These are phyloP conservation scores for Coemansia sp. DNA, from an alignment of 192 early-diverging fungal genomes.

Conservation along the genomic window DNA sequence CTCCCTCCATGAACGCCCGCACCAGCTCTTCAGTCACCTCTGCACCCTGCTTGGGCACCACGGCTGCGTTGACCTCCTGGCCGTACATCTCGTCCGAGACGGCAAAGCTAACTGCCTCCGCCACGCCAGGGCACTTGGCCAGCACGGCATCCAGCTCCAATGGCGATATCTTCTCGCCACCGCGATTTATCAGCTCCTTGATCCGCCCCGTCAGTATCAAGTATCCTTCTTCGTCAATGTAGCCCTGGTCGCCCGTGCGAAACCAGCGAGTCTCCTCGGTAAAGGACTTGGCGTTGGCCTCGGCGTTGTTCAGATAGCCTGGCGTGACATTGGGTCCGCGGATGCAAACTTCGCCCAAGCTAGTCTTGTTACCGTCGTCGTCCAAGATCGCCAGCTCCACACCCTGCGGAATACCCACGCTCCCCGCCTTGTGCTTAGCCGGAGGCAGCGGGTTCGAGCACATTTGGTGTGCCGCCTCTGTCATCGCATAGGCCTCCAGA, in stretches of 20 bases:
- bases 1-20: constrained; percentile 48
- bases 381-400: constrained; percentile 71
- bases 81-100: constrained; percentile 76
- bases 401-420: constrained; percentile 74
- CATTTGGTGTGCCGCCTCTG: constrained; percentile 88
- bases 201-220: constrained; percentile 79
- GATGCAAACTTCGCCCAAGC: constrained; percentile 80
- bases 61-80: constrained; percentile 76
- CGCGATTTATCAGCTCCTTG: constrained; percentile 89
- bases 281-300: constrained; percentile 64
- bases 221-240: constrained; percentile 74
- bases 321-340: constrained; percentile 78
- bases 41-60: constrained; percentile 59
- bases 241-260: constrained; percentile 83
- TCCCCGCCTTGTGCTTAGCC: constrained; percentile 68
- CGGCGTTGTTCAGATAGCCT: constrained; percentile 71
- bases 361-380: constrained; percentile 28
- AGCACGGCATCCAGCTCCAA: constrained; percentile 76
- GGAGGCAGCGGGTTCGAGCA: constrained; percentile 76
- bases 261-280: constrained; percentile 66
- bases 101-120: constrained; percentile 76
- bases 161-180: constrained; percentile 90
- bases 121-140: constrained; percentile 64
- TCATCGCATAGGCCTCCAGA: constrained; percentile 84
- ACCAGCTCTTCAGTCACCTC: constrained; percentile 58